Conservation (phyloP, 371 early-diverging fungal genomes). For the Mortierella polycephala region DNA sequence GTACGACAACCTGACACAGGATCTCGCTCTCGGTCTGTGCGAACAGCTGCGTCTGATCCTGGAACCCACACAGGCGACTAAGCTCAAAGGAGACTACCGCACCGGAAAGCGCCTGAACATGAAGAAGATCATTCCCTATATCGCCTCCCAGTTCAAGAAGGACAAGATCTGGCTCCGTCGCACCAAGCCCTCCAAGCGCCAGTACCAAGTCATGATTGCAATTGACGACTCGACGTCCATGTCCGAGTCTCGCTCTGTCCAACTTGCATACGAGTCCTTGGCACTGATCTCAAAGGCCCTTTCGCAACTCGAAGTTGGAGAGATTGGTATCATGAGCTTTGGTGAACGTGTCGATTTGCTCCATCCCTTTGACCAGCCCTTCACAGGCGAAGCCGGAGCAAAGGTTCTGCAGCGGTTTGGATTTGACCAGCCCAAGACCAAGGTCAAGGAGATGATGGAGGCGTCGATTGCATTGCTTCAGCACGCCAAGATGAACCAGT, state of each 20-base stretch:
- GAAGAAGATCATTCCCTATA: slow-evolving; percentile 99
- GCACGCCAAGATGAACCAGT: slow-evolving; percentile 67
- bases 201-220: slow-evolving; percentile 98
- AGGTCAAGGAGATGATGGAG: slow-evolving; percentile 86
- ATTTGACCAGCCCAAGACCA: slow-evolving; percentile 91
- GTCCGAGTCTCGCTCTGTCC: slow-evolving; percentile 88
- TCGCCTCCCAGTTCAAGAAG: slow-evolving; percentile 98
- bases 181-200: slow-evolving; percentile 96
- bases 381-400: slow-evolving; percentile 91
- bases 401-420: slow-evolving; percentile 87
- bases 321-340: slow-evolving; percentile 90
- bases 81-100: slow-evolving; percentile 98
- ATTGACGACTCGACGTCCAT: slow-evolving; percentile 99
- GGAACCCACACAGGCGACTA: slow-evolving; percentile 96
- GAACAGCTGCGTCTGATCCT: slow-evolving; percentile 97
- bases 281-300: slow-evolving; percentile 93
- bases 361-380: slow-evolving; percentile 93
- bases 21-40: slow-evolving; percentile 89
- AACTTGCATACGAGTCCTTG: slow-evolving; percentile 93
- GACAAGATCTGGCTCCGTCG: slow-evolving; percentile 99
- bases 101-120: slow-evolving; percentile 99
- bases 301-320: slow-evolving; percentile 94
- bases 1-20: slow-evolving; percentile 89
- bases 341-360: slow-evolving; percentile 88
- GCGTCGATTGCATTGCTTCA: slow-evolving; percentile 80